A percentile compares a stretch with the other conserved stretches of the same genome.
Evolutionary conservation across 1,284 basidiomycete species (phyloP).

Genomic region (Melampsora americana): DNA sequence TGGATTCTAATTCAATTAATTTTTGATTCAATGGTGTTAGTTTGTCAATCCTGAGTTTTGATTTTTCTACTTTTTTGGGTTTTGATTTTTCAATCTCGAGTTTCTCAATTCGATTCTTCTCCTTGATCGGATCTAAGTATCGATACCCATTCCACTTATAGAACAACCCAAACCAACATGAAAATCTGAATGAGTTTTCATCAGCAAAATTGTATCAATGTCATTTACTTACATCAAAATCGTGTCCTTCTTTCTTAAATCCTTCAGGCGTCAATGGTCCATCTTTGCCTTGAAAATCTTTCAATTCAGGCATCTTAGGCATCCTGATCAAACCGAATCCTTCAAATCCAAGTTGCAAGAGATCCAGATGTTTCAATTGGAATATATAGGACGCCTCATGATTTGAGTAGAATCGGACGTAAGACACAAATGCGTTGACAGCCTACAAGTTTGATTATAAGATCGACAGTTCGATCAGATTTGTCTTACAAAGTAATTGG

Average conservation of each 20-base stretch:
- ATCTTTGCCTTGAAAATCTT: slow-evolving; percentile 56
- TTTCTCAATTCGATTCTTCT: slow-evolving; percentile 66
- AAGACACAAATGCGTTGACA: slow-evolving; percentile 86
- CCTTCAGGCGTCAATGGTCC: slow-evolving; percentile 53
- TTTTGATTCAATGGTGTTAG: slow-evolving; percentile 44
- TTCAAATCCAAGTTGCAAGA: slow-evolving; percentile 71
- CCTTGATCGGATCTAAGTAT: slow-evolving; percentile 74
- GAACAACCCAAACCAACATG: slow-evolving; percentile 4
- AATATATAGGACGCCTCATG: slow-evolving; percentile 98
- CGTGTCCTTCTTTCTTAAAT: slow-evolving; percentile 50
- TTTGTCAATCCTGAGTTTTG: slow-evolving; percentile 43
- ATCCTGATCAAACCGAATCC: slow-evolving; percentile 81
- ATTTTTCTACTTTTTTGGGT: not conserved
- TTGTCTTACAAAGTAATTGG: slow-evolving; percentile 60
- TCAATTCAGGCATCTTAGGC: slow-evolving; percentile 94
- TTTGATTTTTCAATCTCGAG: slow-evolving; percentile 51
- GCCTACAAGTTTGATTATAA: slow-evolving; percentile 59
- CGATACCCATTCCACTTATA: slow-evolving; percentile 73
- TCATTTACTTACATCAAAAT: slow-evolving; percentile 45
- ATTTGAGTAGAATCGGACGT: slow-evolving; percentile 87
- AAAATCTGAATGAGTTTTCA: slow-evolving; percentile 74
- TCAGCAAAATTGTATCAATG: slow-evolving; percentile 61
- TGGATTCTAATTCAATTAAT: slow-evolving; percentile 3
- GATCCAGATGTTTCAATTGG: slow-evolving; percentile 76
- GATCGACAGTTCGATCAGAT: not conserved